Evolutionary conservation across 306 rosid species (phyloP).

Genomic region (Spatholobus suberectus): DNA sequence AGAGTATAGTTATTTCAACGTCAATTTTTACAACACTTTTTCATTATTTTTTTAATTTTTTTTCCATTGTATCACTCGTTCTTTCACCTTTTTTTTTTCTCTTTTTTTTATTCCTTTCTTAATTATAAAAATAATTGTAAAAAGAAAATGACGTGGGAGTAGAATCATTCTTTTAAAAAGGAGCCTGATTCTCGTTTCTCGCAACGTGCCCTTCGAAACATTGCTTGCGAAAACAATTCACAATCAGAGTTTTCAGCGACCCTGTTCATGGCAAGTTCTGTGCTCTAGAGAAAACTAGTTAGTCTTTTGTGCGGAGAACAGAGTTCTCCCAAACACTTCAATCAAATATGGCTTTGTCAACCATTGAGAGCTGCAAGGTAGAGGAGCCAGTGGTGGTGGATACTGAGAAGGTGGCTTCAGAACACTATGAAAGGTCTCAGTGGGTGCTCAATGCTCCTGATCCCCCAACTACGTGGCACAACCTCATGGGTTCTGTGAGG

Average conservation of each 20-base stretch:
- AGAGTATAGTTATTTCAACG: not conserved
- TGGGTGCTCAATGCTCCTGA: conserved; percentile 42
- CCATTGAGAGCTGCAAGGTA: not conserved
- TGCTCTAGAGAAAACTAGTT: not conserved
- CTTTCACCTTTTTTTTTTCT: not conserved
- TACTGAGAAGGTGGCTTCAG: not conserved
- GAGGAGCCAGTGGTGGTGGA: conserved; percentile 10
- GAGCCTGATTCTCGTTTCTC: not conserved
- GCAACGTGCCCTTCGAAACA: not conserved
- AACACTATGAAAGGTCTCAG: conserved; percentile 1
- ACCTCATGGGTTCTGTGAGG: conserved; percentile 7
- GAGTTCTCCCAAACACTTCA: conserved; percentile 42
- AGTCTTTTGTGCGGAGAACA: not conserved
- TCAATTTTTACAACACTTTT: not conserved
- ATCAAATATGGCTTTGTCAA: conserved; percentile 19
- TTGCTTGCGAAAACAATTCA: not conserved
- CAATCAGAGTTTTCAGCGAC: not conserved
- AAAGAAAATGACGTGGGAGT: not conserved
- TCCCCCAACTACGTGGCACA: conserved; percentile 32
- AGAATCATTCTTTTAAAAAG: not conserved
- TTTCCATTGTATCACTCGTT: too few relatives aligned
- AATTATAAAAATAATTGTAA: not conserved
- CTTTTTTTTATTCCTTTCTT: not conserved
- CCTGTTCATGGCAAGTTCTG: not conserved
- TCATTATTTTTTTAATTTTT: not conserved